These are phyloP conservation scores for Scutellaria minor DNA, from an alignment of 257 asterid species.

Conservation along the genomic window DNA sequence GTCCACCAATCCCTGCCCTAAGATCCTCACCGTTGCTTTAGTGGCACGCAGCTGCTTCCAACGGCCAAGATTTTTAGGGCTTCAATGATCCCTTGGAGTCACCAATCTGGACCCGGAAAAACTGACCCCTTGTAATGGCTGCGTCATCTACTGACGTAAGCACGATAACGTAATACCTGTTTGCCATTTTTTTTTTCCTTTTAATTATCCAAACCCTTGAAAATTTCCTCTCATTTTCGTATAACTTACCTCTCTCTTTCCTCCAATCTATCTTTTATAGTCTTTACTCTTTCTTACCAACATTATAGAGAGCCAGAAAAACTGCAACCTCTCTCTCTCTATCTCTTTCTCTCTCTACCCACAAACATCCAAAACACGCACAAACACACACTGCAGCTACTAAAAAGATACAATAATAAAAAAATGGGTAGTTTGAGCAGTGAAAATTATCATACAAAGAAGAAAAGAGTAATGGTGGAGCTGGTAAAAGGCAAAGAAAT, in stretches of 20 bases:
- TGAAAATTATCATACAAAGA: conserved; percentile 36
- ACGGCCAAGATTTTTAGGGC: conserved; percentile 5
- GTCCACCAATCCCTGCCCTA: conserved; percentile 12
- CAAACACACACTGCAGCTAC: conserved; percentile 10
- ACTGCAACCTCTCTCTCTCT: background rate
- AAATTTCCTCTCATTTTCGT: conserved; percentile 44
- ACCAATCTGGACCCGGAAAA: conserved; percentile 30
- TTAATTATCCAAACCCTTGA: conserved; percentile 16
- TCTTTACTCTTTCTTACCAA: background rate
- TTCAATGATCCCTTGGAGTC: background rate
- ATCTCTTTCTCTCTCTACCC: too few species aligned
- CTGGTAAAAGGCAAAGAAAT: conserved; percentile 51
- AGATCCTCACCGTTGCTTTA: conserved; percentile 10
- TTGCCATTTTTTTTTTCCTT: background rate
- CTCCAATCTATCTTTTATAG: conserved; percentile 8
- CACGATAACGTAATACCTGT: background rate
- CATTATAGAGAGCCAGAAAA: background rate
- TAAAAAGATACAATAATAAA: background rate
- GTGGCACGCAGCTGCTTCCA: background rate
- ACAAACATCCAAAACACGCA: background rate
- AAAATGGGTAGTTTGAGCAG: conserved; percentile 24
- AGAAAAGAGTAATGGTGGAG: conserved; percentile 36
- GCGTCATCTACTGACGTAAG: background rate
- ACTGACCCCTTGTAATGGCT: background rate
- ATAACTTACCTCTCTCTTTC: conserved; percentile 43